phyloP scores from a whole-genome alignment of 2,329 filamentous ascomycete species.

The Cladophialophora bantiana region DNA sequence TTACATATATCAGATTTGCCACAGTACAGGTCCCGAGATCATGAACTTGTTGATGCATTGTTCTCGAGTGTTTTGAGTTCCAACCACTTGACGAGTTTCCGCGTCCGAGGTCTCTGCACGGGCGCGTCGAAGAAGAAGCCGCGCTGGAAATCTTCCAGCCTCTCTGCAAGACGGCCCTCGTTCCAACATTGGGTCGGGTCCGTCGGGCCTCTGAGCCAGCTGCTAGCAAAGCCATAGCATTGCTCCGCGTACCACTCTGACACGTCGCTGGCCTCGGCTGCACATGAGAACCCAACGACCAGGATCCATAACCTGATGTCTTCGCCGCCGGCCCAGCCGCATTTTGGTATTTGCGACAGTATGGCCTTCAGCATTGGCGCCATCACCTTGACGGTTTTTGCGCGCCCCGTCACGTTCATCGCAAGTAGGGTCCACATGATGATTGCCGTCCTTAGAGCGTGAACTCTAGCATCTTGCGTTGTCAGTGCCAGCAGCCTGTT shows the following conservation, averaged over 20 bases:
- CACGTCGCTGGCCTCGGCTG: constrained; percentile 8
- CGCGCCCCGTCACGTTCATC: constrained; percentile 24
- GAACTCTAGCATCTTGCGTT: not conserved
- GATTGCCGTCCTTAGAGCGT: constrained; percentile 12
- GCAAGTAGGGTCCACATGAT: constrained; percentile 22
- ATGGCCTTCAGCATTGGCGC: constrained; percentile 7
- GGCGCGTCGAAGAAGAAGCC: constrained; percentile 17
- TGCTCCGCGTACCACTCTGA: constrained; percentile 14
- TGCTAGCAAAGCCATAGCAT: not conserved
- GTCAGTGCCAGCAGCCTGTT: constrained; percentile 15
- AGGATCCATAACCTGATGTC: constrained; percentile 14
- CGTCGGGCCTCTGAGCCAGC: not conserved
- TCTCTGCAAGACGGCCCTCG: constrained; percentile 3
- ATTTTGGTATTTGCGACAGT: not conserved
- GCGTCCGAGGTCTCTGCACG: constrained; percentile 13
- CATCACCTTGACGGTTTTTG: constrained; percentile 23
- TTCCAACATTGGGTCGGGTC: not conserved
- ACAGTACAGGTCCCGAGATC: no score
- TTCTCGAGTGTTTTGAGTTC: no score
- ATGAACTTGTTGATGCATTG: no score
- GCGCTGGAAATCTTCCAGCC: constrained; percentile 8
- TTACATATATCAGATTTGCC: no score
- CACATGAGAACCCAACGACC: constrained; percentile 15
- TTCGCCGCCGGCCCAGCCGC: not conserved
- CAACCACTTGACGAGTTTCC: not conserved